A percentile compares a stretch with the other conserved stretches of the same genome.
These are phyloP conservation scores for Fusarium begoniae DNA, from an alignment of 2,329 filamentous ascomycete genomes.

Conservation along the genomic window DNA sequence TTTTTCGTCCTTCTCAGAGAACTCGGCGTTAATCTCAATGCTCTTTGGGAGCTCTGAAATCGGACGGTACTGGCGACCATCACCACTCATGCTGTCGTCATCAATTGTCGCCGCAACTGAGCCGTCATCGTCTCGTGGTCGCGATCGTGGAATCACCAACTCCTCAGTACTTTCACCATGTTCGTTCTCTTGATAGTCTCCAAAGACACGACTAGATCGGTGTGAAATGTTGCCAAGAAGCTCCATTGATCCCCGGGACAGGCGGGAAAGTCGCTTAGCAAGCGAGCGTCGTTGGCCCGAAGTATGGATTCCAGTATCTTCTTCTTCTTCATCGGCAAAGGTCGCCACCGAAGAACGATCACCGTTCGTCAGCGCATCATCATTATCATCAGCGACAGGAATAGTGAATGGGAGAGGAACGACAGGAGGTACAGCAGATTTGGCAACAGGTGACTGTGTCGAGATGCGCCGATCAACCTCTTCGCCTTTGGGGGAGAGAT, in stretches of 20 bases:
- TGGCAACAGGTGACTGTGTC: constrained; percentile 26
- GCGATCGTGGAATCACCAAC: constrained; percentile 49
- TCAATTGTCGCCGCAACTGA: constrained; percentile 69
- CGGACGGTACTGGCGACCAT: constrained; percentile 45
- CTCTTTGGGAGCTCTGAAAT: constrained; percentile 39
- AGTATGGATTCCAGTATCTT: constrained; percentile 48
- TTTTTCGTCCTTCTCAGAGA: constrained; percentile 42
- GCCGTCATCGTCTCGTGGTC: constrained; percentile 53
- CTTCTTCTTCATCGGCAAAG: constrained; percentile 69
- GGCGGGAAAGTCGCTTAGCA: constrained; percentile 59
- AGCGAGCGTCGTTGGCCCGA: constrained; percentile 49
- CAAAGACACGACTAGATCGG: constrained; percentile 33
- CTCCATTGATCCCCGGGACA: constrained; percentile 59
- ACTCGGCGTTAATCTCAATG: constrained; percentile 54
- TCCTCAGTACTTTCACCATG: constrained; percentile 57
- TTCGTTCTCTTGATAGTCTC: constrained; percentile 29
- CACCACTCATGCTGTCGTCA: constrained; percentile 56
- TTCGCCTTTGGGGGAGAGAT: constrained; percentile 16
- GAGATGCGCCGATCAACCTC: constrained; percentile 36
- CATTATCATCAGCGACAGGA: constrained; percentile 56
- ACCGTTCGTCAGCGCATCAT: constrained; percentile 53
- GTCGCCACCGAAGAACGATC: constrained; percentile 75
- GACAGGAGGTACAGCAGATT: constrained; percentile 57
- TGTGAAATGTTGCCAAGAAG: constrained; percentile 57
- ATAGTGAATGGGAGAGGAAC: constrained; percentile 73